Evolutionary conservation across 805 yeast genomes (phyloP).

Genomic region (Ogataea kodamae): DNA sequence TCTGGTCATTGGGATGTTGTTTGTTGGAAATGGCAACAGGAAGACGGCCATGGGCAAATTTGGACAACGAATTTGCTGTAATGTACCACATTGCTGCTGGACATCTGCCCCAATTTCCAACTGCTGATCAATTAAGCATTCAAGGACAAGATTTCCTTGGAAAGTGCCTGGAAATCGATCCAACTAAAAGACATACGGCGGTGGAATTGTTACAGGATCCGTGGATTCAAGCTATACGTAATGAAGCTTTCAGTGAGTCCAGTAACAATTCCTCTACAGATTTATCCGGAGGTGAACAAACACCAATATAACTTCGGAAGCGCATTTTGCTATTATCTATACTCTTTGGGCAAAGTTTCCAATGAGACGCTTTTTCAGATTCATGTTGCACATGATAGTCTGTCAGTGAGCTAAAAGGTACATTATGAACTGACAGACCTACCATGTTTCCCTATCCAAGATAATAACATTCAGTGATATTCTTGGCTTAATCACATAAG

Average conservation of each 20-base stretch:
- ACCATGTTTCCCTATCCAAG: slow-evolving; percentile 44
- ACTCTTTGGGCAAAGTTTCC: slow-evolving; percentile 60
- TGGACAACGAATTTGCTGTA: slow-evolving; percentile 97
- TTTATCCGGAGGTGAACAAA: slow-evolving; percentile 10
- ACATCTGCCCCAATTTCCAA: slow-evolving; percentile 82
- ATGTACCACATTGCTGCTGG: slow-evolving; percentile 99
- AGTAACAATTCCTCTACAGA: slow-evolving; percentile 21
- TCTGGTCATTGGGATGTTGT: slow-evolving; percentile 97
- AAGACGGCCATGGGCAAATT: slow-evolving; percentile 90
- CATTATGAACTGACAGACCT: slow-evolving; percentile 57
- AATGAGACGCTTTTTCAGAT: slow-evolving; percentile 51
- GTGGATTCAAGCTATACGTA: slow-evolving; percentile 75
- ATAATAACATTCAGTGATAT: slow-evolving; percentile 36
- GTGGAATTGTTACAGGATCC: slow-evolving; percentile 83
- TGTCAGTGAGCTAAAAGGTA: slow-evolving; percentile 58
- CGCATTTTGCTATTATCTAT: slow-evolving; percentile 56
- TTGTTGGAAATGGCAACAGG: slow-evolving; percentile 97
- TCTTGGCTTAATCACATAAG: slow-evolving; percentile 29
- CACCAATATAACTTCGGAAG: slow-evolving; percentile 26
- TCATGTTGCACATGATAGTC: slow-evolving; percentile 43
- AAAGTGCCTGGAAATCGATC: slow-evolving; percentile 79
- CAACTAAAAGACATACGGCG: slow-evolving; percentile 76
- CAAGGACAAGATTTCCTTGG: slow-evolving; percentile 69
- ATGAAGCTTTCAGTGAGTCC: slow-evolving; percentile 59
- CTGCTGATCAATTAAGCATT: slow-evolving; percentile 69